Percentiles rank a stretch among this genome's conserved stretches.
These are phyloP conservation scores for Mycena chlorophos DNA, from an alignment of 768 basidiomycete species.

Conservation along the genomic window DNA sequence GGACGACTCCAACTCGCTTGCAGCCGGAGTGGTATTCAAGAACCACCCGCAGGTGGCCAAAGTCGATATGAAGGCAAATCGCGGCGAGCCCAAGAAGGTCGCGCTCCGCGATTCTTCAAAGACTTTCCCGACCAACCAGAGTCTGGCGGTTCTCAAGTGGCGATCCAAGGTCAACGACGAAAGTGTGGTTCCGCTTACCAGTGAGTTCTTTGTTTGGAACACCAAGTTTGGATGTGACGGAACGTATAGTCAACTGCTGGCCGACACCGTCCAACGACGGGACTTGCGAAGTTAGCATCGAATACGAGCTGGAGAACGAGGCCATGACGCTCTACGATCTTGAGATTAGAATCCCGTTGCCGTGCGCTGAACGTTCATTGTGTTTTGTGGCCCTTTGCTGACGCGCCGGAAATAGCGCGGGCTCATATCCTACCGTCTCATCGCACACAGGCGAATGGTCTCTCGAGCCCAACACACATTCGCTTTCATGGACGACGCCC, in stretches of 20 bases:
- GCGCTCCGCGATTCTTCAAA: conserved; percentile 57
- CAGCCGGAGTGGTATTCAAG: conserved; percentile 80
- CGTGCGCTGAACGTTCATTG: conserved; percentile 51
- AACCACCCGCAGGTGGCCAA: conserved; percentile 95
- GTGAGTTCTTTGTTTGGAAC: conserved; percentile 41
- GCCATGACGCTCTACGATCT: conserved; percentile 80
- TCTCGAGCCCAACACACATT: conserved; percentile 75
- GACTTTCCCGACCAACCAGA: conserved; percentile 85
- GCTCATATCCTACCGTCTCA: conserved; percentile 83
- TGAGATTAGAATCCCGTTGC: conserved; percentile 88
- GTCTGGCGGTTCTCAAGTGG: conserved; percentile 90
- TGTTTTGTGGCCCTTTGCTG: neutral
- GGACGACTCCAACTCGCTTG: conserved; percentile 47
- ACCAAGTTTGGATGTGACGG: conserved; percentile 3
- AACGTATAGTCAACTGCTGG: conserved; percentile 86
- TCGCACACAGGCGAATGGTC: conserved; percentile 79
- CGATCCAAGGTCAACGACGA: conserved; percentile 89
- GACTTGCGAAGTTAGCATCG: conserved; percentile 92
- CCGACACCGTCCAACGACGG: conserved; percentile 90
- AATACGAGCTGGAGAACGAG: conserved; percentile 93
- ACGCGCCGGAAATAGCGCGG: conserved; percentile 45
- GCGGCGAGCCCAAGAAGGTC: conserved; percentile 18
- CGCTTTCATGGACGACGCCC: conserved; percentile 84
- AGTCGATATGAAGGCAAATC: conserved; percentile 42
- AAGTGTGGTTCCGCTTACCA: conserved; percentile 84